These are phyloP conservation scores for Colletotrichum sp. DNA, from an alignment of 2,329 filamentous ascomycete genomes.

Conservation along the genomic window DNA sequence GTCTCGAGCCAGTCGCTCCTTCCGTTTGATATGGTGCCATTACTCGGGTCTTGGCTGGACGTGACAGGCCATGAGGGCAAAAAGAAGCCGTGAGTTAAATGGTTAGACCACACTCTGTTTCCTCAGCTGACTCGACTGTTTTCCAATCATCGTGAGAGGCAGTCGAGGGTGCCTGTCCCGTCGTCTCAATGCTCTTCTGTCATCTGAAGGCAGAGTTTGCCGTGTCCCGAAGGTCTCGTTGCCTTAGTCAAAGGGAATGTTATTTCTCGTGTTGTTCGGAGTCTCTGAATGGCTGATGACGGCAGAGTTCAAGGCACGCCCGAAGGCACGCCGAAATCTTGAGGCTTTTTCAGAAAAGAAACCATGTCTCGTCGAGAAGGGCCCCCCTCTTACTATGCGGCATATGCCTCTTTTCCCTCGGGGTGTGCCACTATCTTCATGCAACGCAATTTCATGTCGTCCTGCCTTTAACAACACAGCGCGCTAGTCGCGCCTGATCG, in stretches of 20 bases:
- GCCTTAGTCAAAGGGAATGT: background rate
- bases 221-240: background rate
- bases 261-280: background rate
- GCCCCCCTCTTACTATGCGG: background rate
- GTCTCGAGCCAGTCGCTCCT: background rate
- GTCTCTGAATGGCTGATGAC: background rate
- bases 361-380: background rate
- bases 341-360: background rate
- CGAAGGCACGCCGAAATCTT: background rate
- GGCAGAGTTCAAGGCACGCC: background rate
- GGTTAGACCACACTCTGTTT: background rate
- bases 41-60: background rate
- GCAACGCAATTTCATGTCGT: background rate
- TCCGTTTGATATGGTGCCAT: background rate
- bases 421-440: conserved; percentile 5
- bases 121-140: background rate
- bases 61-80: background rate
- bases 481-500: background rate
- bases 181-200: background rate
- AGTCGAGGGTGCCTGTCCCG: background rate
- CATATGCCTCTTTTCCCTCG: background rate
- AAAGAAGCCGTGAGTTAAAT: background rate
- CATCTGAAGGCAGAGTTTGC: background rate
- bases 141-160: background rate
- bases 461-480: background rate